Percentiles rank a stretch among this genome's conserved stretches.
Conservation (phyloP, 202 grass and related monocot genomes). For the Schoenoplectus tabernaemontani region DNA sequence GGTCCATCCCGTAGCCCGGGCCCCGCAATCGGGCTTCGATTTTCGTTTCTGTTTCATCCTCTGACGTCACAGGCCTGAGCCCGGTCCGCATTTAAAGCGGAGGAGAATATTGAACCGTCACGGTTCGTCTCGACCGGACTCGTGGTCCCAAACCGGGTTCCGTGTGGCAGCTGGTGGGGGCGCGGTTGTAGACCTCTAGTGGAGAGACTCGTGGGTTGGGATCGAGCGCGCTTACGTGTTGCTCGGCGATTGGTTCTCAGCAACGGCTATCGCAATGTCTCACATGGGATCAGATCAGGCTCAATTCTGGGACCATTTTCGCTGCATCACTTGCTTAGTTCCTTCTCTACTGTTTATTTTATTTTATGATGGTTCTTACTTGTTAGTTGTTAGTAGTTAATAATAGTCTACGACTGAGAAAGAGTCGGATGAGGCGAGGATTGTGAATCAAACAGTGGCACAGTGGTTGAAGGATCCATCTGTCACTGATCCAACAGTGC, state of each 20-base stretch:
- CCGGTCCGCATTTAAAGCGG: background rate
- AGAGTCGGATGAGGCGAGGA: background rate
- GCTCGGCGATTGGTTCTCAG: background rate
- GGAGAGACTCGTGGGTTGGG: conserved; percentile 18
- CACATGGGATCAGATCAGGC: conserved; percentile 13
- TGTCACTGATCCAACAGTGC: conserved; percentile 12
- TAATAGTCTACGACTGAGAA: background rate
- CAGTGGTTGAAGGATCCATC: background rate
- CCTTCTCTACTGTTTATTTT: too few relatives aligned
- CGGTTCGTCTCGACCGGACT: background rate
- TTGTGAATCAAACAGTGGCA: conserved; percentile 10
- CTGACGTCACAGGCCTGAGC: conserved; percentile 5
- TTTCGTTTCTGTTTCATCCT: conserved; percentile 11
- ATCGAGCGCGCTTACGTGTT: background rate
- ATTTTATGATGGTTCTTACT: too few relatives aligned
- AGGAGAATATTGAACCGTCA: background rate
- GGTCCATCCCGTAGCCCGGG: background rate
- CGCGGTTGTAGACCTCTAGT: too few relatives aligned
- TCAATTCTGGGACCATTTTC: conserved; percentile 1
- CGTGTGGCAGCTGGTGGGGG: background rate
- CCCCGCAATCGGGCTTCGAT: background rate
- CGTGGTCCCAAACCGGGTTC: conserved; percentile 11
- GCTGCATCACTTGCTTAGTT: too few relatives aligned
- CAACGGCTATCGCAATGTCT: background rate
- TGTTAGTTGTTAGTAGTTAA: too few relatives aligned